These are phyloP conservation scores for Arabidopsis lyrata DNA, from an alignment of 441 rosid genomes.

Conservation along the genomic window DNA sequence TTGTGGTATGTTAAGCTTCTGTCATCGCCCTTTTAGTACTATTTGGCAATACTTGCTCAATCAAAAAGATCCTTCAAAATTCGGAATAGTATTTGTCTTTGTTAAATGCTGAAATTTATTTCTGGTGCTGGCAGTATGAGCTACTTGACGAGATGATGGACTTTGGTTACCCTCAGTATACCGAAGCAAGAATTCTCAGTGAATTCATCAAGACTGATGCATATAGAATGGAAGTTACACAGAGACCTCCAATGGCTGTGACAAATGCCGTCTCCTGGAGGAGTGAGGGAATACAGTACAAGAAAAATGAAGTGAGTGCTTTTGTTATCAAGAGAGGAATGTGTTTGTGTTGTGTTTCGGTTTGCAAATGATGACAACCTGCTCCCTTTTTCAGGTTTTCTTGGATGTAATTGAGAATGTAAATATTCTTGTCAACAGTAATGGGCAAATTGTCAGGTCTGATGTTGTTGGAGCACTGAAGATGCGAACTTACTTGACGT, in stretches of 20 bases:
- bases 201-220: slow-evolving; percentile 80
- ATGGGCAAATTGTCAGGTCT: slow-evolving; percentile 69
- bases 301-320: slow-evolving; percentile 66
- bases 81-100: neutral
- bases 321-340: neutral
- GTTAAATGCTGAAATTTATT: slow-evolving; percentile 17
- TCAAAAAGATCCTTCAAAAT: neutral
- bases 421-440: slow-evolving; percentile 75
- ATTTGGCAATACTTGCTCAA: neutral
- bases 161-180: slow-evolving; percentile 73
- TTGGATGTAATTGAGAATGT: slow-evolving; percentile 76
- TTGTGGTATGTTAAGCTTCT: slow-evolving; percentile 72
- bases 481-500: slow-evolving; percentile 76
- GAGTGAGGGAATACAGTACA: slow-evolving; percentile 67
- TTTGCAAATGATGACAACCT: slow-evolving; percentile 20
- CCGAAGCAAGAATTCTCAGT: slow-evolving; percentile 69
- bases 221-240: slow-evolving; percentile 72
- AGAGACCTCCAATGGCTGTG: slow-evolving; percentile 84
- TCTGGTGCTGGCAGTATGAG: slow-evolving; percentile 58
- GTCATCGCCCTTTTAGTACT: slow-evolving; percentile 11
- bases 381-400: slow-evolving; percentile 56
- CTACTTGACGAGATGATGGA: slow-evolving; percentile 82
- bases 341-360: slow-evolving; percentile 2
- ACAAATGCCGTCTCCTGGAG: slow-evolving; percentile 84
- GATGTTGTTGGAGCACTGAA: slow-evolving; percentile 78